Evolutionary conservation across 2,329 filamentous ascomycete species (phyloP), one percentile per base, ranked within the genome.

Genomic region (Escovopsis sp.): DNA sequence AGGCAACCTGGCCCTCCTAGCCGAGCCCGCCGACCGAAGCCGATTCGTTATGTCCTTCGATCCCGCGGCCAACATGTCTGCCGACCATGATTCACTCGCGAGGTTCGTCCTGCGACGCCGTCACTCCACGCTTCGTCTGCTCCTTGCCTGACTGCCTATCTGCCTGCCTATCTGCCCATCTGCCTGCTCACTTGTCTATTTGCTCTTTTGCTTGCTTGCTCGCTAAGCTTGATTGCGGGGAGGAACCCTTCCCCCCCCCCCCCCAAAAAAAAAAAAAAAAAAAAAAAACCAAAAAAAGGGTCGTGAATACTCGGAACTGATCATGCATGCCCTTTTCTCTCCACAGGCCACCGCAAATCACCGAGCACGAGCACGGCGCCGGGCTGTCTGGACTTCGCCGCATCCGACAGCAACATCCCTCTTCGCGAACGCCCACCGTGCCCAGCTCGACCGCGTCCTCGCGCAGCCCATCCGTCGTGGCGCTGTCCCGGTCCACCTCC

Each of bases 341-440:
- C 51, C 46, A 28, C 60, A 93, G 85, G 68, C 85, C 85, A 55
- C 77, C 86, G 56, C 74, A 94, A 58, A 75, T 93, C 59, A 72
- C 78, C 50, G 87, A 89, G 63, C 85, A 89, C 64, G 87, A 94
- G 56, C 84, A 91, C 70, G 85, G 85, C 53, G 66, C 91, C 48
- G 85, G 85, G 43, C 73, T 82, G 37, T 93, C 86, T 44, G 88
- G 91, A 51, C 73, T 98, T 56, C 82, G 88, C 59, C 83, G 91
- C 55, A 98, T 98, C 61, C 84, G 91, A 59, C 89, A 95, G 62
- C 81, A 87, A 55, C 82, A 82, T 47, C 73, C 60, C 41, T 55
- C 77, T 34, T 67, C 75, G 44, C 72, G 80, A 59, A 69, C 73
- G 41, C 70, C 81, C 44, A 81, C 81, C 26, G 62, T 82, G 46